Evolutionary conservation across 2,329 filamentous ascomycete genomes (phyloP).

Genomic region (Trichophaea hybrida): DNA sequence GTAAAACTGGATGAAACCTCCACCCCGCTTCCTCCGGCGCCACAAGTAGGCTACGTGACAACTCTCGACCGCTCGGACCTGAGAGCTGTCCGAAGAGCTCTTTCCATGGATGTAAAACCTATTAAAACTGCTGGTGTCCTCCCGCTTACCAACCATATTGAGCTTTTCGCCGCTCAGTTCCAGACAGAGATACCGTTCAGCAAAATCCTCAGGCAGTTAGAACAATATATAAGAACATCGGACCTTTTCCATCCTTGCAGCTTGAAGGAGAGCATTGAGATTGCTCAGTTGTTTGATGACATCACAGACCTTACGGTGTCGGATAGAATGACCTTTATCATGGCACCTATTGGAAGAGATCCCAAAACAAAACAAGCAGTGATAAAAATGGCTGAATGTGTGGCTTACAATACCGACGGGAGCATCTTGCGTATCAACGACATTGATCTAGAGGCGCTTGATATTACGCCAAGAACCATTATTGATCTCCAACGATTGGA

Average conservation of each 20-base stretch:
- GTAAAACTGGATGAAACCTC: constrained; percentile 1
- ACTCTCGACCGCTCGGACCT: constrained; percentile 61
- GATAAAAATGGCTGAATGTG: constrained; percentile 35
- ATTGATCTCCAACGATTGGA: constrained; percentile 58
- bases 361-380: constrained; percentile 30
- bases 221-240: constrained; percentile 51
- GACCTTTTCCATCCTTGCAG: constrained; percentile 56
- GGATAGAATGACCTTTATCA: constrained; percentile 63
- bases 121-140: constrained; percentile 58
- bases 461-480: constrained; percentile 35
- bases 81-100: constrained; percentile 44
- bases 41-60: constrained; percentile 60
- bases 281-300: constrained; percentile 62
- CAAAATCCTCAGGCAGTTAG: constrained; percentile 63
- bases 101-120: constrained; percentile 48
- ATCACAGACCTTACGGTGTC: constrained; percentile 51
- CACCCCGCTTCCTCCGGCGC: constrained; percentile 11
- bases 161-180: constrained; percentile 69
- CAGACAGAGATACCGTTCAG: constrained; percentile 66
- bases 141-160: constrained; percentile 55
- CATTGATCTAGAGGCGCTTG: constrained; percentile 60
- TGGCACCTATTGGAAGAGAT: constrained; percentile 50
- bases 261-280: constrained; percentile 46
- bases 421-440: constrained; percentile 55
- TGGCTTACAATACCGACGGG: constrained; percentile 53